These are phyloP conservation scores for Penicillium sp. DNA, from an alignment of 2,329 filamentous ascomycete genomes.

Conservation along the genomic window DNA sequence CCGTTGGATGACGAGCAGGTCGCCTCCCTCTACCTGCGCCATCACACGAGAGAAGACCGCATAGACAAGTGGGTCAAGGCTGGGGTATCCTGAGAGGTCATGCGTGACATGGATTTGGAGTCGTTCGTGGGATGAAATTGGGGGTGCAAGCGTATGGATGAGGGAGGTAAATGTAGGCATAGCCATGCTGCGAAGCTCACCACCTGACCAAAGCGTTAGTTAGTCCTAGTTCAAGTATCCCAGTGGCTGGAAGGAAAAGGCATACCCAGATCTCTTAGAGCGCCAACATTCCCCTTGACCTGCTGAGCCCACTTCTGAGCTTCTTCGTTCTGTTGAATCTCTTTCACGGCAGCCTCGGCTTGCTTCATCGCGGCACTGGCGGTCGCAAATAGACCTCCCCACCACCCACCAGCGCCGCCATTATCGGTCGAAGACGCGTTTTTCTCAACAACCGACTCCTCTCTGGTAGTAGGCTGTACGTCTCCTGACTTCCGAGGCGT, in stretches of 20 bases:
- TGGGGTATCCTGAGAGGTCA: slow-evolving; percentile 92
- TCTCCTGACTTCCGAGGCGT: slow-evolving; percentile 72
- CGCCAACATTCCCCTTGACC: slow-evolving; percentile 84
- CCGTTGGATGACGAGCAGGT: slow-evolving; percentile 90
- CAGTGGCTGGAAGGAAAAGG: slow-evolving; percentile 14
- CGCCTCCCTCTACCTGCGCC: slow-evolving; percentile 98
- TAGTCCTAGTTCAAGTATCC: neutral
- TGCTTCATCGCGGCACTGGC: slow-evolving; percentile 78
- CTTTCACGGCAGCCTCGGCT: slow-evolving; percentile 89
- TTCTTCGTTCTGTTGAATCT: slow-evolving; percentile 95
- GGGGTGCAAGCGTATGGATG: slow-evolving; percentile 91
- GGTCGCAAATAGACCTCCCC: slow-evolving; percentile 83
- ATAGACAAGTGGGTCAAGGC: slow-evolving; percentile 90
- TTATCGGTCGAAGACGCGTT: slow-evolving; percentile 31
- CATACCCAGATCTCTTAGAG: slow-evolving; percentile 75
- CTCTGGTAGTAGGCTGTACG: slow-evolving; percentile 32
- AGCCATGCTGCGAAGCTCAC: slow-evolving; percentile 82
- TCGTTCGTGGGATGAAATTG: slow-evolving; percentile 95
- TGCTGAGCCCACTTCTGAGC: slow-evolving; percentile 96
- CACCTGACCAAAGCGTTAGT: slow-evolving; percentile 65
- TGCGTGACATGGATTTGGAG: slow-evolving; percentile 97
- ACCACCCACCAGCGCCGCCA: slow-evolving; percentile 78
- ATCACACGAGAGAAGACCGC: slow-evolving; percentile 92
- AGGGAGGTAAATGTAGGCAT: slow-evolving; percentile 94
- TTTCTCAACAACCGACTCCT: slow-evolving; percentile 49